Base-by-base conservation (phyloP, 2,329 filamentous ascomycete species). In the Alternaria brassicicola region DNA sequence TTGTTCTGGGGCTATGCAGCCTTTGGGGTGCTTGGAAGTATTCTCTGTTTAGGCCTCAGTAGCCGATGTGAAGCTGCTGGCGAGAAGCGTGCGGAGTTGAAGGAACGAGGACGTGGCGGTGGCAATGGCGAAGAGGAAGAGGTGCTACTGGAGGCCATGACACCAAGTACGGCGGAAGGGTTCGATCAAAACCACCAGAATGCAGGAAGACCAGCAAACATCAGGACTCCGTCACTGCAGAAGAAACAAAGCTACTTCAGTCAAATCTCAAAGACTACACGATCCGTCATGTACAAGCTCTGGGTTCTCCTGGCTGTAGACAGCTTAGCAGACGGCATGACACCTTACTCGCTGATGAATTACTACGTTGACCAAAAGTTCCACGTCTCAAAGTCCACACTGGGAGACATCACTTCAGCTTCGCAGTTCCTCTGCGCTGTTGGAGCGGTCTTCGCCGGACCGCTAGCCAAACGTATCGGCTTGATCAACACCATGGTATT, bases 301-400 rank as follows among this genome's bases (percentile, higher is more conserved):
- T 89, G 87, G 86, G 83, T 88, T 57, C 81, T 90, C 7, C 80
- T 90, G 9, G 82, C 84, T 21, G 78, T 89, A 23, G 88, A 90
- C 74, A 87, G 86, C 2, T 78, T 89, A 9, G 86, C 87, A 13
- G 87, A 89, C 64, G 87, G 87, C 23, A 89, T 89, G 74, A 73
- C 69, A 6, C 74, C 74, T 1, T 76, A 74, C 59, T 70, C 67
- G 2, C 63, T 76, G 1, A 75, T 76, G 68, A 76, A 76, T 55
- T 76, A 76, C 55, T 77, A 76, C 57, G 68, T 76, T 35, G 70
- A 73, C 38, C 67, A 68, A 23, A 77, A 76, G 53, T 76, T 76
- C 55, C 67, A 72, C 38, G 63, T 74, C 1, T 67, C 68, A 1
- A 75, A 89, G 69, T 82, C 86, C 2, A 81, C 81, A 0, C 81